Base-by-base conservation (phyloP, 805 yeast species). In the Yarrowia deformans region DNA sequence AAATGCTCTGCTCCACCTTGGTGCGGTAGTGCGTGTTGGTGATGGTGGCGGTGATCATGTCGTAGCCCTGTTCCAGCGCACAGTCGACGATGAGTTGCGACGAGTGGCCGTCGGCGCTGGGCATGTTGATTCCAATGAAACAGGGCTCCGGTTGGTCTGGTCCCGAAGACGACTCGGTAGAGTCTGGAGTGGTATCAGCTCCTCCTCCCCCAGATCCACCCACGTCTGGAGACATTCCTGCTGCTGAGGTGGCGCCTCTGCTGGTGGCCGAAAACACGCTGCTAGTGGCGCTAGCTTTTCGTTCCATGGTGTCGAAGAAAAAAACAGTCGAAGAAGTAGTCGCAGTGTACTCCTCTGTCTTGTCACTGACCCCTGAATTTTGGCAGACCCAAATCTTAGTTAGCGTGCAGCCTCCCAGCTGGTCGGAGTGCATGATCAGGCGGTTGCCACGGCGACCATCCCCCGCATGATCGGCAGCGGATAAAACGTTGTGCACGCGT, bases 41-140 rank as follows among this genome's bases (percentile, higher is more conserved):
- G 50, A 88, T 80, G 2, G 89, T 84, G 6, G 85, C 75, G 1
- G 88, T 78, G 1, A 87, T 81, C 71, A 79, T 80, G 74, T 87
- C 88, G 72, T 85, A 87, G 14, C 87, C 87, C 60, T 80, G 74
- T 12, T 71, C 72, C 43, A 78, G 72, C 16, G 79, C 79, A 2
- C 73, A 69, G 35, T 76, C 77, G 8, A 76, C 77, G 9, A 75
- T 73, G 13, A 63, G 48, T 56, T 72, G 71, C 58, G 76, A 73
- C 8, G 78, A 73, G 8, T 69, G 70, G 5, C 77, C 79, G 52
- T 74, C 74, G 32, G 73, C 71, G 9, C 75, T 74, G 18, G 81
- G 80, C 64, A 78, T 70, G 63, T 78, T 77, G 50, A 78, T 72
- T 58, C 81, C 81, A 34, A 78, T 73, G 63, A 75, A 78, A 13